Base-by-base conservation (phyloP, 2,329 filamentous ascomycete species). In the Sclerotinia glacialis region DNA sequence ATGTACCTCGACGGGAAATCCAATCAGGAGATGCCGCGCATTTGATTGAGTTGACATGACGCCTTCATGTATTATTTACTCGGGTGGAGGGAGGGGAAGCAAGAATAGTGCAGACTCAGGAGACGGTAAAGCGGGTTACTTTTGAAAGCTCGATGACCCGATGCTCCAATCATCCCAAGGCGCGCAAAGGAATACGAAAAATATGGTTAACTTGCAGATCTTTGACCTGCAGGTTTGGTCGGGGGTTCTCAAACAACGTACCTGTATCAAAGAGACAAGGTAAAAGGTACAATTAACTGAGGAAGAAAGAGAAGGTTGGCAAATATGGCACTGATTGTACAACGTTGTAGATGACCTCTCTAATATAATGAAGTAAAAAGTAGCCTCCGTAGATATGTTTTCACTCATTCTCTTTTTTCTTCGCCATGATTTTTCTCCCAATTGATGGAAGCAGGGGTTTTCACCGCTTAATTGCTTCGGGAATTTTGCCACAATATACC, bases 1-100 rank as follows among this genome's bases (percentile, higher is more conserved):
- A 59, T 47, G 23, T 59, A 23, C 56, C 56, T 23, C n/a, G 5
- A 8, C 26, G 26, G 56, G 21, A 47, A 59, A 59, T 34, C 56
- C 56, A 59, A 59, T 47, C 56, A 59, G 56, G 56, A 59, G 56
- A 59, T 31, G 56, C 56, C 56, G 56, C 56, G 42, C 56, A 47
- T 59, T 59, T 59, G 42, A 28, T 47, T 59, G 42, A 59, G 26
- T 23, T 34, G 56, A 47, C 42, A 59, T 59, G 42, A 59, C 56
- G 56, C 56, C 42, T 47, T 59, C 42, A 59, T 34, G 18, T 34
- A 47, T 47, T 23, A 21, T 28, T 34, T 34, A 47, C 56, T 59
- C 42, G 42, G 56, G 6, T 34, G 44, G 44, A 60, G 28, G 44
- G 44, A 60, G 28, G 56, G 53, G 42, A 12, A 28, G 56, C 56